Conservation (phyloP, 1,139 yeast species). For the Yamadazyma diospyri region DNA sequence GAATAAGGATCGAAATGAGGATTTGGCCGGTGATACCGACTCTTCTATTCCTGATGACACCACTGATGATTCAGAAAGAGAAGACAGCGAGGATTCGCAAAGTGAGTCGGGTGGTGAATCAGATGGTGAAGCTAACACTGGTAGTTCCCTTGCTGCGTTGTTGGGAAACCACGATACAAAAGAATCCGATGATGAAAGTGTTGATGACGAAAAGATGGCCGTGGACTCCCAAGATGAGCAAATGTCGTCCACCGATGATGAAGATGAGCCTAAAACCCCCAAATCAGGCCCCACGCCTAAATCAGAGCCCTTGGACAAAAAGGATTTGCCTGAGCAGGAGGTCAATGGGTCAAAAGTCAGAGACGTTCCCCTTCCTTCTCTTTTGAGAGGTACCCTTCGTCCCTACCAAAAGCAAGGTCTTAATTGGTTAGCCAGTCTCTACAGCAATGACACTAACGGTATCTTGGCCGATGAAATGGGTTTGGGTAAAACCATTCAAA, state of each 20-base stretch:
- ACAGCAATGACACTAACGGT: constrained; percentile 91
- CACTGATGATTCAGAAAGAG: constrained; percentile 10
- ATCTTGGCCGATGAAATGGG: constrained; percentile 99
- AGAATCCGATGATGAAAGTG: constrained; percentile 18
- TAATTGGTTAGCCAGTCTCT: constrained; percentile 94
- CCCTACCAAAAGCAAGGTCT: constrained; percentile 95
- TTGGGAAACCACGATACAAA: constrained; percentile 17
- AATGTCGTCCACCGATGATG: constrained; percentile 22
- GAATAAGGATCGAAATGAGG: constrained; percentile 16
- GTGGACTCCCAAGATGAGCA: constrained; percentile 20
- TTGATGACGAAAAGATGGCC: constrained; percentile 10
- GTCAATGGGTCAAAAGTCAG: constrained; percentile 52
- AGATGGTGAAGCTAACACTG: constrained; percentile 7
- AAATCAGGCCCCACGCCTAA: constrained; percentile 17
- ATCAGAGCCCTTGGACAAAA: constrained; percentile 10
- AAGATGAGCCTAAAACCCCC: constrained; percentile 29
- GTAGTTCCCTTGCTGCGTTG: constrained; percentile 21
- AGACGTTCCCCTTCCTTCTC: constrained; percentile 66
- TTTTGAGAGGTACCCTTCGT: constrained; percentile 78
- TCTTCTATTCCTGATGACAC: constrained; percentile 20
- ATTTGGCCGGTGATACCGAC: constrained; percentile 13
- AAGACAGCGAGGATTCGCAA: constrained; percentile 8
- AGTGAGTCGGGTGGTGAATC: constrained; percentile 5
- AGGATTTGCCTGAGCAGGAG: constrained; percentile 25
- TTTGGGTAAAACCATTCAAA: constrained; percentile 94